Conservation (phyloP, 1,284 basidiomycete genomes). For the Neonothopanus nambi region DNA sequence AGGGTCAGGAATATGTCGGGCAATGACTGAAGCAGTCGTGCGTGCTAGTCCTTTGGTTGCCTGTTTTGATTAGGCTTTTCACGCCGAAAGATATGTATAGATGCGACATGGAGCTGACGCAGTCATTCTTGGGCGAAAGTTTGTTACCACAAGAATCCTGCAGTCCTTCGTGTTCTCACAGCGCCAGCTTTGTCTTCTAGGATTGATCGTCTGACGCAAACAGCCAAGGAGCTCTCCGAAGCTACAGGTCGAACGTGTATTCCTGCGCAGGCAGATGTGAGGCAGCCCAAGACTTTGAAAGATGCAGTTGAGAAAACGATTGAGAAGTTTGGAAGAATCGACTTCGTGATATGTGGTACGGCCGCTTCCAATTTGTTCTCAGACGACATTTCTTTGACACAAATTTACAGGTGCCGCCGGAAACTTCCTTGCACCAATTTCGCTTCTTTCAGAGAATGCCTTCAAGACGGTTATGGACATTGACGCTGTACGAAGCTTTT, state of each 20-base stretch:
- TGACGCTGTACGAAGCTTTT: slow-evolving; percentile 65
- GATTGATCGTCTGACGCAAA: slow-evolving; percentile 70
- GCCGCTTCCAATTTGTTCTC: slow-evolving; percentile 1
- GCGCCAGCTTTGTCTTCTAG: slow-evolving; percentile 40
- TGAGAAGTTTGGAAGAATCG: slow-evolving; percentile 82
- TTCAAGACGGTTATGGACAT: slow-evolving; percentile 96
- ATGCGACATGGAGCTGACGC: slow-evolving; percentile 88
- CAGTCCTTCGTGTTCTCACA: neutral
- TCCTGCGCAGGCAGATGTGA: slow-evolving; percentile 81
- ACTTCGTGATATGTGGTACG: slow-evolving; percentile 92
- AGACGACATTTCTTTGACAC: neutral
- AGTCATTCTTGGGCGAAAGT: slow-evolving; percentile 87
- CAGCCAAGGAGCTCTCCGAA: slow-evolving; percentile 73
- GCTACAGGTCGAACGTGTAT: slow-evolving; percentile 76
- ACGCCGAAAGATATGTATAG: slow-evolving; percentile 33
- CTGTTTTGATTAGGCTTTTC: neutral
- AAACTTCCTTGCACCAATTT: slow-evolving; percentile 87
- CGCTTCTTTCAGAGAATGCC: slow-evolving; percentile 80
- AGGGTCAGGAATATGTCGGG: slow-evolving; percentile 89
- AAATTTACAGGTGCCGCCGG: slow-evolving; percentile 75
- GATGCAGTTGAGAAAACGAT: slow-evolving; percentile 79
- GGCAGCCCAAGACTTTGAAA: slow-evolving; percentile 72
- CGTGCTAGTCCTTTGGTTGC: slow-evolving; percentile 25
- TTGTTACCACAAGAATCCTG: slow-evolving; percentile 27
- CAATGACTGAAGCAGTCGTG: slow-evolving; percentile 82